Percentiles rank a stretch among this genome's conserved stretches.
Conservation (phyloP, 2,329 filamentous ascomycete species). For the Pseudogymnoascus sp. region DNA sequence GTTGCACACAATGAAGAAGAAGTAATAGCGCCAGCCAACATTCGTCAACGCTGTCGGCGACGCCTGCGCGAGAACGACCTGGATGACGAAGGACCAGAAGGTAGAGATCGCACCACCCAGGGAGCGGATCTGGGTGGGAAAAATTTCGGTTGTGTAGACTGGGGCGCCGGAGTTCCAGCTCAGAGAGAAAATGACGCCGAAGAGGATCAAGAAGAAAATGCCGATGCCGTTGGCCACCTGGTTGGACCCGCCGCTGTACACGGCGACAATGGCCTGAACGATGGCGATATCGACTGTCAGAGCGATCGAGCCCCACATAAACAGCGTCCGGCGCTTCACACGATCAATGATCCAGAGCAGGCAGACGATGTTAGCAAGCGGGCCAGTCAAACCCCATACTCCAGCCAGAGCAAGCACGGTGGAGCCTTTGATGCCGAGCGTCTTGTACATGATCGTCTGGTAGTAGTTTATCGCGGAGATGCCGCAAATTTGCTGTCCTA, state of each 20-base stretch:
- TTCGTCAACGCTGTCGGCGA: conserved; percentile 31
- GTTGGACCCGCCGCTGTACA: conserved; percentile 10
- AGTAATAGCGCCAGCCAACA: conserved; percentile 35
- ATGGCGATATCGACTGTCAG: neutral
- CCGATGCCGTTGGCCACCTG: conserved; percentile 12
- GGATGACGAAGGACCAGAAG: conserved; percentile 5
- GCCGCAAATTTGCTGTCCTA: conserved; percentile 12
- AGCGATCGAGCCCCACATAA: neutral
- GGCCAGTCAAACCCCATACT: neutral
- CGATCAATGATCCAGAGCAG: conserved; percentile 11
- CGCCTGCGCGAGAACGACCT: conserved; percentile 27
- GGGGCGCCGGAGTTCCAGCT: conserved; percentile 10
- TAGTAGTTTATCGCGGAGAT: conserved; percentile 14
- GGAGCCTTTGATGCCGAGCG: conserved; percentile 10
- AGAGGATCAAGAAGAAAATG: conserved; percentile 11
- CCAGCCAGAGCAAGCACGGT: conserved; percentile 4
- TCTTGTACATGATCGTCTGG: conserved; percentile 13
- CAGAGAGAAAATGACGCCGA: conserved; percentile 10
- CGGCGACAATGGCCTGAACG: conserved; percentile 11
- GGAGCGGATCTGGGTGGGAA: conserved; percentile 15
- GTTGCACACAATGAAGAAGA: conserved; percentile 32
- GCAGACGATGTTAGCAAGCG: conserved; percentile 9
- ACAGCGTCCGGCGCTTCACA: conserved; percentile 3
- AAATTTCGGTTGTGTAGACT: conserved; percentile 16
- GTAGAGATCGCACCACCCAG: neutral